phyloP scores from a whole-genome alignment of 139 green algal genomes.

The Eudorina sp. region DNA sequence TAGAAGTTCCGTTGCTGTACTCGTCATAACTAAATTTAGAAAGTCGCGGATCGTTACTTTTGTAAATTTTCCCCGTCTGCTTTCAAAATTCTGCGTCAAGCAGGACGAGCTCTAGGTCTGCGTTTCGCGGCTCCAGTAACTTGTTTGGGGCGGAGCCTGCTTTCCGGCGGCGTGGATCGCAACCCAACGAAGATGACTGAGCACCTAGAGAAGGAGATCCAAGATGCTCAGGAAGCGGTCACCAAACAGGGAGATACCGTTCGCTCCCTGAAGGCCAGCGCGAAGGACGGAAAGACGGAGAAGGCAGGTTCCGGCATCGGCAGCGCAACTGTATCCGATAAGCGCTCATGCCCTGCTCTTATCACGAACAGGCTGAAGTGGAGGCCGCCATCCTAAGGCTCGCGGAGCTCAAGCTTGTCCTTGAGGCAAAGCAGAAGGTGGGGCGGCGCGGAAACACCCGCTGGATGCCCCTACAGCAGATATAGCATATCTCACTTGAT shows the following conservation, averaged over 20 bases:
- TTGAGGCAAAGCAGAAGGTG: constrained; percentile 82
- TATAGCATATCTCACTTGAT: no score
- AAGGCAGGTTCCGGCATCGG: constrained; percentile 68
- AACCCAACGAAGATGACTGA: constrained; percentile 3
- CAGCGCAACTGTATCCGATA: no score
- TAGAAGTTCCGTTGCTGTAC: no score
- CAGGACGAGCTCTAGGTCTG: neutral
- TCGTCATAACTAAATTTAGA: no score
- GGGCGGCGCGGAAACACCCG: neutral
- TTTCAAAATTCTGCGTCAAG: constrained; percentile 35
- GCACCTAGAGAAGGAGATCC: constrained; percentile 62
- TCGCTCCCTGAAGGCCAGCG: constrained; percentile 88
- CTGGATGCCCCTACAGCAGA: no score
- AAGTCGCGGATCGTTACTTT: no score
- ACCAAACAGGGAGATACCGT: constrained; percentile 91
- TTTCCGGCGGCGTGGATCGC: constrained; percentile 23
- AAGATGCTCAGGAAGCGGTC: constrained; percentile 77
- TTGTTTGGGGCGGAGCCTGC: neutral
- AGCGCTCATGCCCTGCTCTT: no score
- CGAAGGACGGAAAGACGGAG: constrained; percentile 86
- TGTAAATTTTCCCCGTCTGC: neutral
- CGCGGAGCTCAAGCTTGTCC: constrained; percentile 87
- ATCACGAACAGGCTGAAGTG: constrained; percentile 73
- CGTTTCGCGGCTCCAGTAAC: neutral
- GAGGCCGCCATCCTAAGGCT: constrained; percentile 90